Evolutionary conservation across 2,329 filamentous ascomycete species (phyloP), one percentile per base, ranked within the genome.

Genomic region (Alternaria novae-zelandiae): DNA sequence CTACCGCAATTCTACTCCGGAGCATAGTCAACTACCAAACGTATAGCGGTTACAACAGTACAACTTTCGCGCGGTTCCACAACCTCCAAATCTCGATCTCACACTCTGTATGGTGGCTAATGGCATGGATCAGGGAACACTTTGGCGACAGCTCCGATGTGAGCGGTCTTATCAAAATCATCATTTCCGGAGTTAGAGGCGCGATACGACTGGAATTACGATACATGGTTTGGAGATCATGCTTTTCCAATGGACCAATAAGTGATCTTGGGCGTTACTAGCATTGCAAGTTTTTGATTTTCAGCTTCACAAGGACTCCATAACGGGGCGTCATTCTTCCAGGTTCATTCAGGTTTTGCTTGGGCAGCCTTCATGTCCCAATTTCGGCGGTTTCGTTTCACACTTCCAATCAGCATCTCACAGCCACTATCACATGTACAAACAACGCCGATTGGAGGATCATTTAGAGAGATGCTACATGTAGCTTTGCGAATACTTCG

Each of bases 1-100:
- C 56, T 79, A 50, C 69, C 59, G 23, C 73, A 75, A 36, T 79
- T 71, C 49, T 79, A 77, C 53, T 75, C 76, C 6, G 76, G 71
- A 26, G 58, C 75, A 23, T 75, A 59, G 46, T 28, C 0, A 7
- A 28, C 10, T 11, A 9, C 30, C 36, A 21, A 28, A 3, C 13
- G 15, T 10, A n/a, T 26, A 30, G 36, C n/a, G 36, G n/a, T 41
- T 54, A 20, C 20, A 6, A 32, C n/a, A n/a, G 32, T n/a, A 32
- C 20, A 56, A 21, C 41, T 20, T 21, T 10, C 10, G 13, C 23
- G n/a, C 17, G 17, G 28, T 17, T 12, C 12, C 20, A 17, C 20
- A 41, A 6, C 25, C 25, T 30, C 6, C 10, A 36, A 30, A n/a
- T 12, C 3, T 11, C n/a, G 36, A 32, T 44, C 32, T 26, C 11